Evolutionary conservation across 306 rosid species (phyloP), one percentile per base, ranked within the genome.

Genomic region (Albizia julibrissin): DNA sequence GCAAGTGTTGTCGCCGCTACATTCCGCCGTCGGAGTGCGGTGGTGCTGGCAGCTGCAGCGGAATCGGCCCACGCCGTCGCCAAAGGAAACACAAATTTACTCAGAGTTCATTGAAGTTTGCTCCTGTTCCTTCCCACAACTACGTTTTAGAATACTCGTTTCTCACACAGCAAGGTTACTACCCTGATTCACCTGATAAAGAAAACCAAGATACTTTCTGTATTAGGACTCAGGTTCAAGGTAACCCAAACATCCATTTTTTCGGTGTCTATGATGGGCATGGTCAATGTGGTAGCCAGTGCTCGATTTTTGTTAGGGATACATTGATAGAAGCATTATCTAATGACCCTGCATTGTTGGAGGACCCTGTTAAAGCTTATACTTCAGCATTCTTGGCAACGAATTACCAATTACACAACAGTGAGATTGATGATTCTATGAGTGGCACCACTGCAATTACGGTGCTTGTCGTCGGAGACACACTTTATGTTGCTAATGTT

Each of bases 191-290:
- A 1, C 94, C 87, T 0, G 93, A 90, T 58, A 92, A 92, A 81
- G 91, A 88, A 79, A 94, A 94, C 85, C 98, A 94, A 80, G 98
- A 92, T 68, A 87, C 92, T 65, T 86, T 79, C 80, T 87, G 96
- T 78, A 73, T 94, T 43, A 90, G 72, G 72, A 90, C 91, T 4
- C 85, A 91, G 33, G 69, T 94, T 68, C 92, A 84, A 91, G 97
- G 94, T 87, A 85, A 94, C 84, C 94, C 94, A n/a, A 87, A 59
- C 84, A 13, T 75, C 71, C 97, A 94, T 85, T 91, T 94, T 84
- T 92, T 94, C 74, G 97, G 94, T 76, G 97, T 94, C 64, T 94
- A 86, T 86, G 98, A 94, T 86, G 98, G 98, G 58, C 98, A 94
- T 4, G 98, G 98, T 43, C 90, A 90, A 84, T 88, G 79, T 39